A percentile compares a stretch with the other conserved stretches of the same genome.
Evolutionary conservation across 331 rosid genomes (phyloP).

Genomic region (Malus hybrid): DNA sequence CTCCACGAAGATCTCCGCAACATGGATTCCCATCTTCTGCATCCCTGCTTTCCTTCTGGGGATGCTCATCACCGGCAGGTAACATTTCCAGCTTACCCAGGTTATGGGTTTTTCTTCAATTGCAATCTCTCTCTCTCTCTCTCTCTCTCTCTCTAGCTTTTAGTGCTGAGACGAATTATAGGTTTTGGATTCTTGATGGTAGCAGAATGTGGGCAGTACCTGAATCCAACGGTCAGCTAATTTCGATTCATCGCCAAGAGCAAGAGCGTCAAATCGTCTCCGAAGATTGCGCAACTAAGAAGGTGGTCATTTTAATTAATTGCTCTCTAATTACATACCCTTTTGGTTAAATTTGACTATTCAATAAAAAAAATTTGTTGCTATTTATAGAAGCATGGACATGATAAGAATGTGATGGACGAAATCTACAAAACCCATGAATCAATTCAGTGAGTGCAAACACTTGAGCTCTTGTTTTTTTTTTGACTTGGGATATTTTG

Average conservation of each 20-base stretch:
- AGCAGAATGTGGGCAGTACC: constrained; percentile 62
- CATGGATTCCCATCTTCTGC: constrained; percentile 86
- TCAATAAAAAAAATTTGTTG: background rate
- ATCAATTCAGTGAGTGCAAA: constrained; percentile 79
- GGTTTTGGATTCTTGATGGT: background rate
- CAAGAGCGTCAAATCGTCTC: constrained; percentile 74
- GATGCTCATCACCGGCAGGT: constrained; percentile 80
- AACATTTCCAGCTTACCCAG: background rate
- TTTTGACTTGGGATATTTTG: constrained; percentile 1
- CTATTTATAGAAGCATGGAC: constrained; percentile 44
- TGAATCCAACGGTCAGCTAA: constrained; percentile 50
- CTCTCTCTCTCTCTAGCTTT: background rate
- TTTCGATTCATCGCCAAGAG: constrained; percentile 52
- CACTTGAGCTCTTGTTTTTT: constrained; percentile 14
- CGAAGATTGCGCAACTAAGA: constrained; percentile 51
- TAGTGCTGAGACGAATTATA: background rate
- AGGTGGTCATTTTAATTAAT: constrained; percentile 29
- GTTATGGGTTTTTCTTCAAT: background rate
- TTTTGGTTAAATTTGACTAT: background rate
- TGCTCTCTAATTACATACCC: background rate
- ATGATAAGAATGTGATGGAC: constrained; percentile 40
- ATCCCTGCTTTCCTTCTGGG: constrained; percentile 64
- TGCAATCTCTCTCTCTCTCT: no score
- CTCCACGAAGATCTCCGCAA: constrained; percentile 50
- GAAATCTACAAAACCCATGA: constrained; percentile 74